These are phyloP conservation scores for Colletotrichum salicis DNA, from an alignment of 2,329 filamentous ascomycete species.

Conservation along the genomic window DNA sequence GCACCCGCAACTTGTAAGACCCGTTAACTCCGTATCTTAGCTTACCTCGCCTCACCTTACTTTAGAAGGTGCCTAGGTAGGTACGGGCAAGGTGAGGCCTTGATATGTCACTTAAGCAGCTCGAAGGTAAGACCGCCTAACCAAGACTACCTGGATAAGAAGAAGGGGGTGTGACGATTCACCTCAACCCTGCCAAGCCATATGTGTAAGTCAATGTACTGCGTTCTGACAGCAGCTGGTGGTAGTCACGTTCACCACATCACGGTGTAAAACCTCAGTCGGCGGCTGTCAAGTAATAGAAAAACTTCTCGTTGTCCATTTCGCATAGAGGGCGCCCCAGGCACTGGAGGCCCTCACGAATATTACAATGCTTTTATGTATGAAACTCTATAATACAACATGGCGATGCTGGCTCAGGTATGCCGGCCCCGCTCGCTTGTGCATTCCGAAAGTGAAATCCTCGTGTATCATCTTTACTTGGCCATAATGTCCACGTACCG, in stretches of 20 bases:
- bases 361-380: constrained; percentile 23
- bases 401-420: not conserved
- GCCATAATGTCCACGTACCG: constrained; percentile 98
- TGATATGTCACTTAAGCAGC: not conserved
- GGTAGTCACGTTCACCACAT: not conserved
- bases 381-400: constrained; percentile 29
- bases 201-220: not conserved
- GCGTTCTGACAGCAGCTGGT: not conserved
- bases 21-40: not conserved
- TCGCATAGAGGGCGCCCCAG: not conserved
- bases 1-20: not conserved
- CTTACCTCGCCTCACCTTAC: not conserved
- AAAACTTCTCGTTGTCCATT: not conserved
- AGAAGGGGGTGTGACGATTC: no score
- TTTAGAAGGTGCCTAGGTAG: not conserved
- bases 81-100: not conserved
- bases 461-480: constrained; percentile 53
- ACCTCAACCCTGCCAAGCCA: not conserved
- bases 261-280: not conserved
- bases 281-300: not conserved
- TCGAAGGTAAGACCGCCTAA: not conserved
- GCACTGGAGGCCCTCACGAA: not conserved
- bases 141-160: not conserved
- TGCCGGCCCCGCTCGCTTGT: constrained; percentile 12
- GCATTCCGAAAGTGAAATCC: constrained; percentile 12